phyloP scores from a whole-genome alignment of 2,329 filamentous ascomycete genomes.

The Alternaria burnsii region DNA sequence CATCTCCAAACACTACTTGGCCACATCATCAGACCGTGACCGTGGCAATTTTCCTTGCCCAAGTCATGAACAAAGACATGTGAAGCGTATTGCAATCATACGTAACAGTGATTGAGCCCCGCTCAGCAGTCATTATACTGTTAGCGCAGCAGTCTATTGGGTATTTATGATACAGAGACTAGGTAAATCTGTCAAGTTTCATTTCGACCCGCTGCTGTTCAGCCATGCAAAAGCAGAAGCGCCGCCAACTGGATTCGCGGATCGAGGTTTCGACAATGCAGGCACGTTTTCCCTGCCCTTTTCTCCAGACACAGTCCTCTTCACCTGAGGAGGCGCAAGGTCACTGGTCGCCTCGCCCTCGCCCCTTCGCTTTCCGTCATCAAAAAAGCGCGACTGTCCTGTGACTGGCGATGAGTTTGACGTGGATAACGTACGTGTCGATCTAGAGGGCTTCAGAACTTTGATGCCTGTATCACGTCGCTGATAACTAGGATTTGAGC shows the following conservation, averaged over 20 bases:
- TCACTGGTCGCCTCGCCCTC: slow-evolving; percentile 28
- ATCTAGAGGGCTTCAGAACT: slow-evolving; percentile 81
- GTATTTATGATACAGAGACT: not conserved
- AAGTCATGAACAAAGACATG: not conserved
- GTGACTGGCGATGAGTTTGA: slow-evolving; percentile 36
- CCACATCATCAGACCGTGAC: too few relatives aligned
- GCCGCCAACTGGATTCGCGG: slow-evolving; percentile 86
- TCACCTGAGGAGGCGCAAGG: slow-evolving; percentile 34
- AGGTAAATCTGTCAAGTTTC: not conserved
- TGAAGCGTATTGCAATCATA: not conserved
- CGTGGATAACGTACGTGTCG: slow-evolving; percentile 60
- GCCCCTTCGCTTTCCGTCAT: slow-evolving; percentile 55
- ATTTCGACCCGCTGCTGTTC: slow-evolving; percentile 58
- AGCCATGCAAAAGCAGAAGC: slow-evolving; percentile 95
- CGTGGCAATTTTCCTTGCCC: not conserved
- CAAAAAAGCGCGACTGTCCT: slow-evolving; percentile 59
- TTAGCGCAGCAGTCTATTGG: not conserved
- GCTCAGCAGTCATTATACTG: not conserved
- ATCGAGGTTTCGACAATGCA: slow-evolving; percentile 60
- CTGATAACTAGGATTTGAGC: slow-evolving; percentile 70
- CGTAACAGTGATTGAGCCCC: not conserved
- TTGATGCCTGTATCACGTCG: slow-evolving; percentile 82
- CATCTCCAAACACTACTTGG: too few relatives aligned
- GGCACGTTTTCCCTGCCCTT: slow-evolving; percentile 51
- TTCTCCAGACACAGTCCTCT: slow-evolving; percentile 38